Evolutionary conservation across 1,139 yeast genomes (phyloP), one percentile per base, ranked within the genome.

Genomic region (Lodderomyces elongisporus): DNA sequence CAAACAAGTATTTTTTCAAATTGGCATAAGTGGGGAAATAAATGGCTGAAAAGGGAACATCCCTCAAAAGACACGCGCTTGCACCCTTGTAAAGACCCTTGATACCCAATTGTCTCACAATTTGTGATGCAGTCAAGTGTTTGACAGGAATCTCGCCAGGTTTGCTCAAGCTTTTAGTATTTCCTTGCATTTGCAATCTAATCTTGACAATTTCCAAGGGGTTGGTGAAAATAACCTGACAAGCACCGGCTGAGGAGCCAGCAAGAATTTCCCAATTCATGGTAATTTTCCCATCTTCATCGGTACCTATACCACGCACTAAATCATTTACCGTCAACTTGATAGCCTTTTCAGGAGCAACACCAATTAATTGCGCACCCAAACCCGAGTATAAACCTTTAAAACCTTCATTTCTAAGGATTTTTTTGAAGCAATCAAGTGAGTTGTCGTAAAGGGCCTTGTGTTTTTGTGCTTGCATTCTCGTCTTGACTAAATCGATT

Each of bases 21-120:
- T 89, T 95, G 25, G 96, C 95, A 60, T 91, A 91, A 9, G 96
- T 79, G 36, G 98, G 98, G 79, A 91, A 91, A 66, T 91, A 91
- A 47, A 91, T 91, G 32, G 97, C 96, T 26, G 95, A 83, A 60
- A 91, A 91, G 29, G 98, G 97, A 28, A 91, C 95, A 60, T 91
- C 98, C 60, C 98, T 81, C 54, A 88, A 66, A 51, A 91, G 62
- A 65, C 98, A 91, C 12, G 98, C 98, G 31, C 76, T 50, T 0
- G 91, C 94, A 49, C 98, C 98, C 60, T 80, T 87, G 60, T 91
- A 91, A 43, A 91, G 69, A 22, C 98, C 98, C 37, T 69, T 67
- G 24, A 89, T 51, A 35, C 98, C 97, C 45, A 91, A 70, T 45
- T 80, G 82, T 44, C 74, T 77, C 16, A 89, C 79, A 46, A 91